These are phyloP conservation scores for Arctium minus DNA, from an alignment of 129 eudicot genomes.

Conservation along the genomic window DNA sequence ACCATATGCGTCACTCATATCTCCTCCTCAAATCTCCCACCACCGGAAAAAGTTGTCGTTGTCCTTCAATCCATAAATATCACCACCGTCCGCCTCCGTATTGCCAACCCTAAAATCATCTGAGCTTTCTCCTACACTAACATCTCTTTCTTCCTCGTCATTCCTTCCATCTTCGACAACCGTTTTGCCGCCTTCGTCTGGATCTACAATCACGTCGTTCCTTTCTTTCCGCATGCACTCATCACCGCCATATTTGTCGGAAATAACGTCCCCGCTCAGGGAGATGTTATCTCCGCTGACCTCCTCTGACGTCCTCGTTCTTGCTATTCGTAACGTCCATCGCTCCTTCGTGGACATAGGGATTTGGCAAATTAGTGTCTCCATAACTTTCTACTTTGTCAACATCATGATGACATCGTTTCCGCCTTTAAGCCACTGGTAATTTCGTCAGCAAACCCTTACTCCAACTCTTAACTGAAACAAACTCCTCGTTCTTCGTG, in stretches of 20 bases:
- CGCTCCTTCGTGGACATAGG: conserved; percentile 54
- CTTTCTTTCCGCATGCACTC: conserved; percentile 73
- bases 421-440: conserved; percentile 72
- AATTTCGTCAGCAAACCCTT: conserved; percentile 48
- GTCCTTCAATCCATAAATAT: conserved; percentile 41
- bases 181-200: conserved; percentile 57
- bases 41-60: conserved; percentile 52
- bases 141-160: no score
- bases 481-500: conserved; percentile 61
- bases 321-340: conserved; percentile 70
- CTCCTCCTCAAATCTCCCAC: conserved; percentile 34
- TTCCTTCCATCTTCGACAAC: background rate
- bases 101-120: conserved; percentile 42
- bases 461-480: conserved; percentile 19
- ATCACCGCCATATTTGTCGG: conserved; percentile 77
- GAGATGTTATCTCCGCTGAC: conserved; percentile 35
- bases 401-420: conserved; percentile 52
- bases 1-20: conserved; percentile 60
- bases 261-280: conserved; percentile 33
- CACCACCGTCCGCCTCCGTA: conserved; percentile 54
- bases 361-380: conserved; percentile 50
- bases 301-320: conserved; percentile 26
- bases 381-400: conserved; percentile 68
- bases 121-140: no score
- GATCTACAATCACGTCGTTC: conserved; percentile 66